Base-by-base conservation (phyloP, 352 stramenopile species). In the Pythium brassicae region DNA sequence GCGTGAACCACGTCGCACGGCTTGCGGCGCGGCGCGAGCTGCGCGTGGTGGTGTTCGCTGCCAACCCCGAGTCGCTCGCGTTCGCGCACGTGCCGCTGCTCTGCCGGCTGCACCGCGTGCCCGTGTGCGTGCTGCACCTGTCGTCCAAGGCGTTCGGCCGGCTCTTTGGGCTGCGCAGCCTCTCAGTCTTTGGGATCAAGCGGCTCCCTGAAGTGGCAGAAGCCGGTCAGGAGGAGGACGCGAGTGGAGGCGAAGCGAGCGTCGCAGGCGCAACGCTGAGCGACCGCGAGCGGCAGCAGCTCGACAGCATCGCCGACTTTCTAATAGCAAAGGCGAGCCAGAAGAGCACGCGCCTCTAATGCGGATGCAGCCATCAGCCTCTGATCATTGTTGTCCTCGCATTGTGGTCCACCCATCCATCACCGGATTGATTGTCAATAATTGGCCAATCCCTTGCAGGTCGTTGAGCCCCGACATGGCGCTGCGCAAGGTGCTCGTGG, bases 401-500 rank as follows among this genome's bases (percentile, higher is more conserved):
- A 37, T 57, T 74, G 63, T 74, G 60, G 63, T 60, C 52, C 60
- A 69, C 61, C 66, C 63, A 63, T 45, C 22, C 50, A 22, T 17
- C 19, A 39, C 54, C n/a, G n/a, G n/a, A 61, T 43, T 42, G 46
- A 46, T 53, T 57, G 69, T 73, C 63, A 65, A 47, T 58, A 44
- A 23, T 32, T 19, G 15, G 14, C 27, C 22, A 22, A 17, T 39
- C 17, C 46, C 25, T 15, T 23, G 12, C 26, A 37, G 32, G 8
- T 37, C 32, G 14, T 37, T 37, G 32, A 35, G 29, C 32, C 14
- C 32, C 2, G 2, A 37, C 20, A 32, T 52, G 20, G n/a, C 63
- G 45, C 56, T 92, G 66, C 86, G 78, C 46, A 93, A 89, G 61
- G 76, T 96, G 58, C 55, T 97, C 37, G 86, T 97, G 59, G 76